phyloP scores from a whole-genome alignment of 495 filamentous ascomycete genomes.

The Penicillium goetzii region DNA sequence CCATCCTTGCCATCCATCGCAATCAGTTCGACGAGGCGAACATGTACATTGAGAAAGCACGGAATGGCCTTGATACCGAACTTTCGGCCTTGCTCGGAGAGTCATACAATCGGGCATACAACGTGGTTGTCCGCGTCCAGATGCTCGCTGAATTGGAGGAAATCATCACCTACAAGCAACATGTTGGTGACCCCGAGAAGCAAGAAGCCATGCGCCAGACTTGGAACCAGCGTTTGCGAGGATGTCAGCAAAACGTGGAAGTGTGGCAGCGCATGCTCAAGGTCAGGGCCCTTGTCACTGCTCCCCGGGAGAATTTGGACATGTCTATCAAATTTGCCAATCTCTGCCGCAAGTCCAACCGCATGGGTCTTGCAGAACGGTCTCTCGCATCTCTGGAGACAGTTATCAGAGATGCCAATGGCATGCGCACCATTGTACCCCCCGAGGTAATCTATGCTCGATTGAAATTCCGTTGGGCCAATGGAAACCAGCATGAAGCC shows the following conservation, averaged over 20 bases:
- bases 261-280: conserved; percentile 99
- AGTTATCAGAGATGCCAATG: conserved; percentile 58
- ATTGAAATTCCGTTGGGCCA: conserved; percentile 93
- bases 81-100: conserved; percentile 92
- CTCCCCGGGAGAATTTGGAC: conserved; percentile 87
- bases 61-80: conserved; percentile 92
- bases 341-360: conserved; percentile 91
- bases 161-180: conserved; percentile 96
- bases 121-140: conserved; percentile 93
- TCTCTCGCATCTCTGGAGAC: conserved; percentile 82
- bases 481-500: conserved; percentile 68
- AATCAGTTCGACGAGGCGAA: conserved; percentile 91
- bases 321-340: conserved; percentile 99
- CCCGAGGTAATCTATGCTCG: conserved; percentile 88
- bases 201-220: conserved; percentile 88
- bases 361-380: conserved; percentile 95
- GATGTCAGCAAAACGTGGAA: conserved; percentile 95
- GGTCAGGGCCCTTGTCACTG: conserved; percentile 87
- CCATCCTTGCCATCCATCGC: conserved; percentile 88
- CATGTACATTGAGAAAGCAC: conserved; percentile 82
- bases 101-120: conserved; percentile 94
- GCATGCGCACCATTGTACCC: conserved; percentile 57
- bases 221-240: conserved; percentile 92
- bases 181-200: conserved; percentile 73
- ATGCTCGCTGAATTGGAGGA: conserved; percentile 99